Conservation (phyloP, 2,329 filamentous ascomycete species). For the Trichothecium roseum region DNA sequence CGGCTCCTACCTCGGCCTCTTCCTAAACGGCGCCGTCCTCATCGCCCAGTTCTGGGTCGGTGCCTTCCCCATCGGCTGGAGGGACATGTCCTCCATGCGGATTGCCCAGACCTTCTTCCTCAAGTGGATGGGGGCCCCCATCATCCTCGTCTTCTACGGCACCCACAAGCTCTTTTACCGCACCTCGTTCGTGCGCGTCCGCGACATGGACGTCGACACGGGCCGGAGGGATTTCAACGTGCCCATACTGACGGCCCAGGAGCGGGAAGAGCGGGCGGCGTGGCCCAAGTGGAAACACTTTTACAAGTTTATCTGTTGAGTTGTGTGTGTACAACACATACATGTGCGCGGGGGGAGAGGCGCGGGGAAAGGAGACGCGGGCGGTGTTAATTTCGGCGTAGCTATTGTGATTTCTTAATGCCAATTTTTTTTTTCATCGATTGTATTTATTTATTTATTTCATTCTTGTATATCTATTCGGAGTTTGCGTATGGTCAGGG, state of each 20-base stretch:
- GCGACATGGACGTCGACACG: conserved; percentile 79
- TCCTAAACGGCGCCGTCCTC: conserved; percentile 66
- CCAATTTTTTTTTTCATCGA: no score
- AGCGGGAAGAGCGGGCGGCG: conserved; percentile 58
- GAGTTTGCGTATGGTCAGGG: no score
- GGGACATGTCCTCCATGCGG: conserved; percentile 26
- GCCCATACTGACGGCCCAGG: conserved; percentile 66
- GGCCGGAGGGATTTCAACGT: conserved; percentile 80
- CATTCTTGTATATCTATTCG: no score
- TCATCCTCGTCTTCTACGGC: conserved; percentile 58
- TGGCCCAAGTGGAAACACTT: conserved; percentile 71
- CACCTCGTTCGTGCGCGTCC: conserved; percentile 54
- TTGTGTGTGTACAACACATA: no score
- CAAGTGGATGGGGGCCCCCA: conserved; percentile 59
- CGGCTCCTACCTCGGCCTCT: conserved; percentile 72
- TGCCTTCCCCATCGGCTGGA: conserved; percentile 60
- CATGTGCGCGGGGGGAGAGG: no score
- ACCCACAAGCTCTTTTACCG: conserved; percentile 66
- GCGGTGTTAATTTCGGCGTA: no score
- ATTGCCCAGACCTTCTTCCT: conserved; percentile 62
- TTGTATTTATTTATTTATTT: no score
- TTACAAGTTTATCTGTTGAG: conserved; percentile 64
- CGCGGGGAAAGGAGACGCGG: no score
- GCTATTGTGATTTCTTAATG: no score
- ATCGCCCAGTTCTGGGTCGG: conserved; percentile 83